A percentile compares a stretch with the other conserved stretches of the same genome.
phyloP scores from a whole-genome alignment of 306 rosid genomes.

The Lablab purpureus region DNA sequence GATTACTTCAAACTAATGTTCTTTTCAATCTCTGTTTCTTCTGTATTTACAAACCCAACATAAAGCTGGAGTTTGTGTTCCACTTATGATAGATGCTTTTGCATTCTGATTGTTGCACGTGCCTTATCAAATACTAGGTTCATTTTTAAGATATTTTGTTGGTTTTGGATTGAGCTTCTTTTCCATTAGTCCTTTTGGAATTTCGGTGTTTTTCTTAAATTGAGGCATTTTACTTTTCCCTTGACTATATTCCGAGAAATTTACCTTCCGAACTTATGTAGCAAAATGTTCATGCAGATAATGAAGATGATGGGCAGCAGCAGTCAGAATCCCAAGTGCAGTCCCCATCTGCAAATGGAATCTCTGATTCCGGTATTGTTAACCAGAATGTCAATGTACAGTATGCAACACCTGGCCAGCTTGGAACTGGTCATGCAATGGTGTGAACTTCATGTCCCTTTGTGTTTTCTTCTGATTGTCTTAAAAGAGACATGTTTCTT shows the following conservation, averaged over 20 bases:
- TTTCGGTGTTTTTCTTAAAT: neutral
- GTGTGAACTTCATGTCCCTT: conserved; percentile 52
- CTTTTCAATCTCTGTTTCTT: neutral
- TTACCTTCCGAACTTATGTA: neutral
- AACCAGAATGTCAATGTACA: conserved; percentile 51
- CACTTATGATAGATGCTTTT: no score
- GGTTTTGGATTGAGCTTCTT: neutral
- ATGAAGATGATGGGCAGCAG: conserved; percentile 68
- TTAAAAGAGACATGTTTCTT: conserved; percentile 25
- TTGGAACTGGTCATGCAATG: conserved; percentile 71
- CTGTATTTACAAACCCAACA: neutral
- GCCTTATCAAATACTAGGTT: neutral
- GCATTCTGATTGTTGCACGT: neutral
- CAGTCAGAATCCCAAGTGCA: conserved; percentile 63
- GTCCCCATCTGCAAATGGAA: conserved; percentile 62
- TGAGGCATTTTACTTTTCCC: neutral
- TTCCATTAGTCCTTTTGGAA: neutral
- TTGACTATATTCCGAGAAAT: no score
- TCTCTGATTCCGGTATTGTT: conserved; percentile 57
- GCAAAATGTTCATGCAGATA: conserved; percentile 58
- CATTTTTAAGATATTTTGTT: neutral
- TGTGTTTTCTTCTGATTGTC: conserved; percentile 10
- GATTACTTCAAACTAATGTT: neutral
- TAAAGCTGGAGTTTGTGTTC: neutral
- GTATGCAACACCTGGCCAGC: conserved; percentile 62